Base-by-base conservation (phyloP, 306 rosid genomes). In the Citrullus colocynthis region DNA sequence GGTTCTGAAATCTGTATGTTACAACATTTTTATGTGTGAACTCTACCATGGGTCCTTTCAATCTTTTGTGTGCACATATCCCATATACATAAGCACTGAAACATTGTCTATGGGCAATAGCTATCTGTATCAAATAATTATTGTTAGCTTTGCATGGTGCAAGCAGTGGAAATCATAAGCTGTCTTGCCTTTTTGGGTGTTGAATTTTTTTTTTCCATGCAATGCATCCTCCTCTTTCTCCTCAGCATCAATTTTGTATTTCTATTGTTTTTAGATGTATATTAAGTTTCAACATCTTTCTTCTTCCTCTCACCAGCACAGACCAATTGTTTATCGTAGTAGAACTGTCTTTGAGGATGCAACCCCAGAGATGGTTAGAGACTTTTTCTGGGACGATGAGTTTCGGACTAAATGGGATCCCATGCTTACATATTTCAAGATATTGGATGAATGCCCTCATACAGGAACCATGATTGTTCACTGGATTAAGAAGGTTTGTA, bases 361-460 rank as follows among this genome's bases (percentile, higher is more conserved):
- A 58, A 87, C 89, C 39, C 93, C 96, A 2, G 99, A 96, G 88
- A 70, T 96, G 87, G 99, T 96, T 21, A 89, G 98, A 85, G 99
- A 96, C 86, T 96, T 96, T 86, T 96, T 96, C 80, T 96, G 99
- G 99, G 99, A 96, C 80, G 99, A 96, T 85, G 98, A 96, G 79
- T 92, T 91, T 79, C 96, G 99, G 74, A 90, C 90, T 81, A 90
- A 88, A 84, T 96, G 99, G 99, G 99, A 96, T 88, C 83, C 91
- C 21, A 96, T 96, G 99, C 97, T 96, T 17, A 65, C 87, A 14
- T 28, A 87, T 80, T 85, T 84, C 81, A 86, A 92, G 84, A 88
- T 91, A 71, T 86, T 96, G 93, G 93, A 92, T 85, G 98, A 92
- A 80, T 90, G 96, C 81, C 90, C 88, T 52, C 75, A 82, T 75